Evolutionary conservation across 495 filamentous ascomycete species (phyloP).

Genomic region (Aspergillus sclerotioniger): DNA sequence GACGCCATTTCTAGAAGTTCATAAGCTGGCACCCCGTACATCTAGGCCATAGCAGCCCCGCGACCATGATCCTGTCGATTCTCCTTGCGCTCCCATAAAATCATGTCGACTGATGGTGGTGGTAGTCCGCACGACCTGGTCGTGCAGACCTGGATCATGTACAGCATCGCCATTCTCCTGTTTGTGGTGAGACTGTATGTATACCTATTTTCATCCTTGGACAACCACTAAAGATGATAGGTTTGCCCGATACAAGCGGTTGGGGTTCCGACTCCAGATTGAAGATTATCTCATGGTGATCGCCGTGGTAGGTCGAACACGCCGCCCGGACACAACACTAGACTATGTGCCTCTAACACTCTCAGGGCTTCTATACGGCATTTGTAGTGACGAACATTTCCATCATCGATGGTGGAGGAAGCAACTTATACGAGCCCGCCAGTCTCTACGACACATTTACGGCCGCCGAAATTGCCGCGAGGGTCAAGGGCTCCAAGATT

Average conservation of each 20-base stretch:
- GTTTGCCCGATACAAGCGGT: background rate
- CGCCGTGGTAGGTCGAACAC: background rate
- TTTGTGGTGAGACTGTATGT: conserved; percentile 1
- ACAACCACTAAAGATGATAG: background rate
- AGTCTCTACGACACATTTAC: background rate
- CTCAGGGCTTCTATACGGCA: conserved; percentile 1
- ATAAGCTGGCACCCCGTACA: background rate
- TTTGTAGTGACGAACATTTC: conserved; percentile 1
- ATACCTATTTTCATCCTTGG: no score
- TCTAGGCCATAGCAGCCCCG: background rate
- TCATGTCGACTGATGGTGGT: conserved; percentile 2
- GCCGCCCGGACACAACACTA: no score
- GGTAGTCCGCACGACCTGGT: conserved; percentile 2
- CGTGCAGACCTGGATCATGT: conserved; percentile 3
- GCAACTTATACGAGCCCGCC: background rate
- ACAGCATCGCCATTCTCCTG: conserved; percentile 1
- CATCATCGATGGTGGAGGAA: conserved; percentile 1
- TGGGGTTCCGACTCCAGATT: background rate
- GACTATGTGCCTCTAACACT: background rate
- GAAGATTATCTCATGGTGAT: conserved; percentile 4
- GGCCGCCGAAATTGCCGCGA: background rate
- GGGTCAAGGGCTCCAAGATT: conserved; percentile 4
- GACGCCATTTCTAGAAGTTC: background rate
- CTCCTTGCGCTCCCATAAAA: background rate
- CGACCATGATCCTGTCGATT: background rate